Percentiles rank a stretch among this genome's conserved stretches.
Evolutionary conservation across 2,329 filamentous ascomycete species (phyloP).

Genomic region (Colletotrichum tamarilloi): DNA sequence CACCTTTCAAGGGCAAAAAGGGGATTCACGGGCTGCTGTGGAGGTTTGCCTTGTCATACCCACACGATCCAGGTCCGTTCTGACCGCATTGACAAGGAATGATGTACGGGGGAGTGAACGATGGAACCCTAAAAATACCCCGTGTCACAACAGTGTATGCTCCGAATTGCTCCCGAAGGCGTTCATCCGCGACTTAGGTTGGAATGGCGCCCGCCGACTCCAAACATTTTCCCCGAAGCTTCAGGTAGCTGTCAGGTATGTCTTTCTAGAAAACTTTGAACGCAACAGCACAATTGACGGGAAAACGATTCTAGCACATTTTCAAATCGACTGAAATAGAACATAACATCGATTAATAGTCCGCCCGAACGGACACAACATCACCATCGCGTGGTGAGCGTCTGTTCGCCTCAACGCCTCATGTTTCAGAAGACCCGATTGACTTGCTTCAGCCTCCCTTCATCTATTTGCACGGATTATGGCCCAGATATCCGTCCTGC

Average conservation of each 20-base stretch:
- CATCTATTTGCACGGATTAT: conserved; percentile 23
- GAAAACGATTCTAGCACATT: not conserved
- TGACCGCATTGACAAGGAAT: conserved; percentile 8
- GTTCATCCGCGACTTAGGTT: not conserved
- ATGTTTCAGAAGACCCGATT: conserved; percentile 34
- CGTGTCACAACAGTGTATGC: conserved; percentile 10
- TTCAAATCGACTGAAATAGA: conserved; percentile 28
- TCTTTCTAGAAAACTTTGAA: not conserved
- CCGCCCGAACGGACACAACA: conserved; percentile 23
- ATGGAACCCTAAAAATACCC: conserved; percentile 32
- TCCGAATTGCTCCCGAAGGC: conserved; percentile 27
- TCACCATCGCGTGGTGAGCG: conserved; percentile 25
- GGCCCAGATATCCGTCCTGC: conserved; percentile 13
- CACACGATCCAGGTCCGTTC: conserved; percentile 17
- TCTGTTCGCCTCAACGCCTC: conserved; percentile 35
- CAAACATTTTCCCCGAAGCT: conserved; percentile 16
- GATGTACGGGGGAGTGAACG: conserved; percentile 7
- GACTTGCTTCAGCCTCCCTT: conserved; percentile 31
- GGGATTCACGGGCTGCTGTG: conserved; percentile 12
- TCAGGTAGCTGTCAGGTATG: conserved; percentile 28
- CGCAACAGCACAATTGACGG: not conserved
- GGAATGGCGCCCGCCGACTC: conserved; percentile 2
- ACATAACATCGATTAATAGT: not conserved
- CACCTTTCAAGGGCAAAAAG: conserved; percentile 16
- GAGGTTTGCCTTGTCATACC: conserved; percentile 28